A percentile compares a stretch with the other conserved stretches of the same genome.
phyloP scores from a whole-genome alignment of 2,329 filamentous ascomycete species.

The Berkeleyomyces basicola region DNA sequence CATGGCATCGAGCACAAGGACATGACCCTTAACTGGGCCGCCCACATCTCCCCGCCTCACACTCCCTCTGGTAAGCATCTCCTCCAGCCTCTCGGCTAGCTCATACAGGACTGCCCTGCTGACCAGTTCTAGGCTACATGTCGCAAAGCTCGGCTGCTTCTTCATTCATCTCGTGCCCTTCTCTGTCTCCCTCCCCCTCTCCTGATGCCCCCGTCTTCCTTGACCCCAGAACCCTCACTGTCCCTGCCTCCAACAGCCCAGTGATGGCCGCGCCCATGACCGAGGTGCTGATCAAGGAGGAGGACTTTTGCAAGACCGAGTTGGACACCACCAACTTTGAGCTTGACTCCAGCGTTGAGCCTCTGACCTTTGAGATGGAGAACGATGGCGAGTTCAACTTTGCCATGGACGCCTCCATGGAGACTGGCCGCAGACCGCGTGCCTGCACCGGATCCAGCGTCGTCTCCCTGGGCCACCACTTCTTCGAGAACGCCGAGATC shows the following conservation, averaged over 20 bases:
- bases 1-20: conserved; percentile 45
- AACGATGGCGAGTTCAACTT: conserved; percentile 31
- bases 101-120: conserved; percentile 13
- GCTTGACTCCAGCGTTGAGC: conserved; percentile 20
- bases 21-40: conserved; percentile 55
- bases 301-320: conserved; percentile 27
- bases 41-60: conserved; percentile 66
- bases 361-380: neutral
- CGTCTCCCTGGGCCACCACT: conserved; percentile 55
- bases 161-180: conserved; percentile 48
- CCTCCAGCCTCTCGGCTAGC: neutral
- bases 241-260: conserved; percentile 36
- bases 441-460: conserved; percentile 51
- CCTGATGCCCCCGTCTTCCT: conserved; percentile 68
- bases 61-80: conserved; percentile 59
- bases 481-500: conserved; percentile 61
- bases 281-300: conserved; percentile 43
- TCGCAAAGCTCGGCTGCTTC: conserved; percentile 4
- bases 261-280: conserved; percentile 42
- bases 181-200: conserved; percentile 61
- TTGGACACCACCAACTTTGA: conserved; percentile 23
- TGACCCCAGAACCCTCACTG: conserved; percentile 77
- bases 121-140: conserved; percentile 14
- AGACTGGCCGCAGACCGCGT: conserved; percentile 49
- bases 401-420: conserved; percentile 32